Conservation (phyloP, 2,329 filamentous ascomycete species). For the Aspergillus udagawae region DNA sequence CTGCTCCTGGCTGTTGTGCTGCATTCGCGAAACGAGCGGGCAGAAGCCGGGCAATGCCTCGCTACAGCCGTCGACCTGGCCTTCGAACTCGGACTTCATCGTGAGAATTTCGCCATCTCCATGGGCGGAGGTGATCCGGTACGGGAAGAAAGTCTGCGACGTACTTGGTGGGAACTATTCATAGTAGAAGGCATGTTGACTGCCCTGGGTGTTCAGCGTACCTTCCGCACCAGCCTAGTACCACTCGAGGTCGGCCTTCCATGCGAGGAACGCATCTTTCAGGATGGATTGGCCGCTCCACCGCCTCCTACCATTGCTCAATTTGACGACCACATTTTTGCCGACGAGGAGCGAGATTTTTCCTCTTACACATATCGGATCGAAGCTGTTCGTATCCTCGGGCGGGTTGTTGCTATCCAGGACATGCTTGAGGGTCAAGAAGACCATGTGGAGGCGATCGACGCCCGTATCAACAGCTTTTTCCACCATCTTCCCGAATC, state of each 20-base stretch:
- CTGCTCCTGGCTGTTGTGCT: slow-evolving; percentile 72
- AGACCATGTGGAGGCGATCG: slow-evolving; percentile 58
- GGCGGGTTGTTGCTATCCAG: slow-evolving; percentile 60
- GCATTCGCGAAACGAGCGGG: slow-evolving; percentile 70
- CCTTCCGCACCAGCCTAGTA: slow-evolving; percentile 66
- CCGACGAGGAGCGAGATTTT: slow-evolving; percentile 62
- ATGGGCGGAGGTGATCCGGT: slow-evolving; percentile 63
- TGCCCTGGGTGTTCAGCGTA: slow-evolving; percentile 53
- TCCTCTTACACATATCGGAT: slow-evolving; percentile 85
- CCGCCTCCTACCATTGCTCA: slow-evolving; percentile 63
- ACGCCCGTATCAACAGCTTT: slow-evolving; percentile 66
- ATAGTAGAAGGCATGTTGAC: slow-evolving; percentile 82
- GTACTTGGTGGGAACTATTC: slow-evolving; percentile 88
- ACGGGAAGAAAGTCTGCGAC: slow-evolving; percentile 75
- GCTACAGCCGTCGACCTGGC: slow-evolving; percentile 66
- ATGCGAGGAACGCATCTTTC: slow-evolving; percentile 70
- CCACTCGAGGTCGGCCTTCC: slow-evolving; percentile 68
- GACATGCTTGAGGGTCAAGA: slow-evolving; percentile 39
- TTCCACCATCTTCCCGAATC: slow-evolving; percentile 69
- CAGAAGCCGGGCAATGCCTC: slow-evolving; percentile 65
- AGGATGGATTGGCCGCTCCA: slow-evolving; percentile 52
- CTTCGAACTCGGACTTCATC: slow-evolving; percentile 72
- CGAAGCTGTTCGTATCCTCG: slow-evolving; percentile 73
- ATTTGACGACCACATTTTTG: slow-evolving; percentile 74
- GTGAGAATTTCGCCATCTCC: slow-evolving; percentile 59